phyloP scores from a whole-genome alignment of 176 grass and related monocot genomes.

The Panicum miliaceum region DNA sequence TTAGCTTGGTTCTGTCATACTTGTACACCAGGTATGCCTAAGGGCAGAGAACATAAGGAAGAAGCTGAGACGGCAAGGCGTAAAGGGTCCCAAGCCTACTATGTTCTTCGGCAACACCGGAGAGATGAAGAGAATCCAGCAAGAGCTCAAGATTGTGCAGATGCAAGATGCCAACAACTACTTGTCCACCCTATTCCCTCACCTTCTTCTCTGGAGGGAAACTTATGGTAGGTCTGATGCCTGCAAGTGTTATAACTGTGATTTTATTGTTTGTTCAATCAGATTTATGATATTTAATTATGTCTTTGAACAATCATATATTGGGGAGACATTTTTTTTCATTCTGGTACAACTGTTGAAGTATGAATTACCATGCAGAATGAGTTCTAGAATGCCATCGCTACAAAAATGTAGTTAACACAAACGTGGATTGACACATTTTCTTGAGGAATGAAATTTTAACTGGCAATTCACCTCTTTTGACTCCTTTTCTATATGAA shows the following conservation, averaged over 20 bases:
- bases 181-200: constrained; percentile 59
- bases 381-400: not conserved
- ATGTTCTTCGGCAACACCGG: constrained; percentile 63
- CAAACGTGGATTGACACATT: not conserved
- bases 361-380: not conserved
- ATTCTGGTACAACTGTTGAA: constrained; percentile 11
- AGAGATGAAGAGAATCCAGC: constrained; percentile 67
- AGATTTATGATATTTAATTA: not conserved
- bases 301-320: not conserved
- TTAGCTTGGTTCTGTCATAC: constrained; percentile 45
- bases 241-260: not conserved
- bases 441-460: not conserved
- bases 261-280: not conserved
- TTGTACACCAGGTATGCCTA: constrained; percentile 48
- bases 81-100: constrained; percentile 68
- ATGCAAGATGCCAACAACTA: constrained; percentile 43
- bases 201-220: constrained; percentile 58
- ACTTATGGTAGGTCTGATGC: constrained; percentile 60
- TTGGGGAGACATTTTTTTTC: no score
- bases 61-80: constrained; percentile 66
- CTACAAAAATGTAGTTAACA: not conserved
- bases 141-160: constrained; percentile 33
- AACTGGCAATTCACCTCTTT: not conserved
- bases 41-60: constrained; percentile 52
- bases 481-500: not conserved